Evolutionary conservation across 208 protist genomes (phyloP), one percentile per base, ranked within the genome.

Genomic region (Acanthamoeba lenticulata): DNA sequence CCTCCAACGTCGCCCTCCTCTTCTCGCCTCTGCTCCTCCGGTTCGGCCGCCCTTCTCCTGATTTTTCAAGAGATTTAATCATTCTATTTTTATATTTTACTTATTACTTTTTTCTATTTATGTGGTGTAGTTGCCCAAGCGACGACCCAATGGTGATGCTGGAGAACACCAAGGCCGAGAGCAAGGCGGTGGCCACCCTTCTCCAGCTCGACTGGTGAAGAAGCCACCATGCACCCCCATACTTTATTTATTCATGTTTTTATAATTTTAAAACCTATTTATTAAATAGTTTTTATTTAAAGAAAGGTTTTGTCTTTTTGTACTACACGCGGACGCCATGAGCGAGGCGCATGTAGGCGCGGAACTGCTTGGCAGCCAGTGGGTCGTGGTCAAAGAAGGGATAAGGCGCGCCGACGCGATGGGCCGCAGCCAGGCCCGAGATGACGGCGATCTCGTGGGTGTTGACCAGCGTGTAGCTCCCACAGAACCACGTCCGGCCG

Each of bases 361-460:
- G 60, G 42, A 92, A 62, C 86, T 92, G 86, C 55, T 92, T 92
- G 60, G 52, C 52, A 3, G 86, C 86, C 17, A 92, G 86, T 19
- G 17, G 29, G 62, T 92, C 86, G n/a, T 21, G 55, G 9, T 79
- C 67, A 36, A 57, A 47, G 86, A 92, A 92, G 17, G 86, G 86
- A 29, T 92, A 92, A 6, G 86, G 13, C 4, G 86, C 86, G 55
- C 86, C 86, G 7, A 92, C 27, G 52, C 86, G 86, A n/a, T 92
- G 62, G 21, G 86, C 86, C 11, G 55, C 86, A 3, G 86, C 86
- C 3, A 92, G 62, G 42, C 86, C 86, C 11, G 86, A 92, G 21
- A 92, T 74, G 86, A 92, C 45, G n/a, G 86, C 86, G 62, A 92
- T 72, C 55, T 92, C 86, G 86, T 92, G 86, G 52, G 86, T 92